Percentiles rank a stretch among this genome's conserved stretches.
phyloP scores from a whole-genome alignment of 495 filamentous ascomycete species.

The Hypoxylon fragiforme region DNA sequence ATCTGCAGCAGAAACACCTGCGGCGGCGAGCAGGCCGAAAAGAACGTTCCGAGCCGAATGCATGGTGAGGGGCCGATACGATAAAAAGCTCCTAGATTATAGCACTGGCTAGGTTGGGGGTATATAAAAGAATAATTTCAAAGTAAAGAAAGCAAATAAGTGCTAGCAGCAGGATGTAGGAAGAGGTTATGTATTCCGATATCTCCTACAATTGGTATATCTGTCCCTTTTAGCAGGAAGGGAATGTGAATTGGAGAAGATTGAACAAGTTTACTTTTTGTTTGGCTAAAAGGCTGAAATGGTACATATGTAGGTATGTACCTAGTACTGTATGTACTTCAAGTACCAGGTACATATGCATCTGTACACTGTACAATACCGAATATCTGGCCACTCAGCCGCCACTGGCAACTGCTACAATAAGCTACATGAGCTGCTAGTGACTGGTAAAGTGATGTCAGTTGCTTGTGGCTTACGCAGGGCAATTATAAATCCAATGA shows the following conservation, averaged over 20 bases:
- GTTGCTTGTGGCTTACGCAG: slow-evolving; percentile 26
- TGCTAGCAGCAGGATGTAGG: slow-evolving; percentile 18
- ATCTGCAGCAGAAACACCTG: slow-evolving; percentile 59
- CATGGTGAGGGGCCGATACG: slow-evolving; percentile 49
- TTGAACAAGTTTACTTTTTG: too few relatives aligned
- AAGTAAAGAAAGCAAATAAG: slow-evolving; percentile 5
- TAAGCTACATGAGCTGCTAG: too few relatives aligned
- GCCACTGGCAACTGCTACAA: too few relatives aligned
- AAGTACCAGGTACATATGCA: too few relatives aligned
- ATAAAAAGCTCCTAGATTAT: slow-evolving; percentile 18
- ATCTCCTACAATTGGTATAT: slow-evolving; percentile 33
- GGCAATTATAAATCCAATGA: slow-evolving; percentile 28
- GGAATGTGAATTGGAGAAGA: slow-evolving; percentile 34
- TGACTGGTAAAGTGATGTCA: too few relatives aligned
- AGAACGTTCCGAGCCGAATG: slow-evolving; percentile 54
- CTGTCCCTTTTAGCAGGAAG: slow-evolving; percentile 35
- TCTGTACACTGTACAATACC: too few relatives aligned
- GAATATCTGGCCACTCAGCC: slow-evolving; percentile 39
- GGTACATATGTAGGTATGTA: too few relatives aligned
- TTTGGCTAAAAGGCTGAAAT: slow-evolving; percentile 30
- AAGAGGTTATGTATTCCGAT: slow-evolving; percentile 27
- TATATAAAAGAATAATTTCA: slow-evolving; percentile 2
- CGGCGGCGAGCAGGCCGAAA: slow-evolving; percentile 64
- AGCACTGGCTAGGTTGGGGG: slow-evolving; percentile 18
- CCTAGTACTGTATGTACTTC: too few relatives aligned